These are phyloP conservation scores for Avena eriantha DNA, from an alignment of 176 grass and related monocot species.

Conservation along the genomic window DNA sequence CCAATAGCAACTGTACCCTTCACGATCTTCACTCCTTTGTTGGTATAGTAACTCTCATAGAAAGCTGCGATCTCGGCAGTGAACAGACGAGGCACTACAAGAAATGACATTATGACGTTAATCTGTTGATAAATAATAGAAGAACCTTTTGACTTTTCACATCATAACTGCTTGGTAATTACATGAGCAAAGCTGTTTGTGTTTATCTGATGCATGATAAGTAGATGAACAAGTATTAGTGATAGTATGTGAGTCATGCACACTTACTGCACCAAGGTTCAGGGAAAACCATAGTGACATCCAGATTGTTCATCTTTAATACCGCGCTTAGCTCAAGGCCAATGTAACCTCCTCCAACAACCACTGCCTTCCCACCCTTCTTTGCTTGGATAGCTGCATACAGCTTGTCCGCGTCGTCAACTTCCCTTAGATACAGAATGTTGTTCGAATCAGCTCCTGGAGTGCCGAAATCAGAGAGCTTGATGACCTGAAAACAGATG, in stretches of 20 bases:
- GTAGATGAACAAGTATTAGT: constrained; percentile 6
- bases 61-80: constrained; percentile 86
- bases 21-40: constrained; percentile 85
- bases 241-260: constrained; percentile 23
- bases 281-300: constrained; percentile 98
- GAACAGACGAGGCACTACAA: constrained; percentile 94
- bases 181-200: background rate
- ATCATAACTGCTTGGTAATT: background rate
- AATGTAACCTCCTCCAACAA: constrained; percentile 97
- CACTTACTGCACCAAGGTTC: constrained; percentile 99
- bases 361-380: constrained; percentile 88
- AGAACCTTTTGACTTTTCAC: constrained; percentile 17
- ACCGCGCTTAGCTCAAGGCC: constrained; percentile 92
- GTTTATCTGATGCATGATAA: background rate
- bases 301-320: constrained; percentile 78
- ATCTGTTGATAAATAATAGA: background rate
- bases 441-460: constrained; percentile 87
- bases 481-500: constrained; percentile 69
- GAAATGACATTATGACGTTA: constrained; percentile 26
- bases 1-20: constrained; percentile 90
- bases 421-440: constrained; percentile 89
- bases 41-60: constrained; percentile 92
- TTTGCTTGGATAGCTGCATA: constrained; percentile 87
- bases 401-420: constrained; percentile 90
- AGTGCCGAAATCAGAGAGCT: constrained; percentile 88